Base-by-base conservation (phyloP, 306 rosid genomes). In the Vigna trinervia region DNA sequence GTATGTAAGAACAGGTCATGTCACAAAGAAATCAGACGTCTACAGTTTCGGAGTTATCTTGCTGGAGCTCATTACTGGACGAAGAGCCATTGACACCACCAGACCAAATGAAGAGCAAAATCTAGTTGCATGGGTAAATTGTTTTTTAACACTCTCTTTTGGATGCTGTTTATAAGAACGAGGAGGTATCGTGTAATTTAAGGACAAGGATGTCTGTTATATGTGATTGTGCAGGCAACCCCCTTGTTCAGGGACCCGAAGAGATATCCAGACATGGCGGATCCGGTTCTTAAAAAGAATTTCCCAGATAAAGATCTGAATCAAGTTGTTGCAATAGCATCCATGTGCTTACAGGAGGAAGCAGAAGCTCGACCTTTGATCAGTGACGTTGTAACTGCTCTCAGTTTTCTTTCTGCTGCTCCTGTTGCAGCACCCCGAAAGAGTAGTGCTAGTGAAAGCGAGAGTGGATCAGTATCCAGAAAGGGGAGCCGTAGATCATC, bases 301-400 rank as follows among this genome's bases (percentile, higher is more conserved):
- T 92, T 90, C 78, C 96, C 93, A 14, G 97, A 88, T 73, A 95
- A 90, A 67, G 98, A 95, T 80, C 84, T 95, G 53, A 90, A 95
- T 58, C 98, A 95, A 82, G 92, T 88, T 0, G 98, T 95, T 32
- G 98, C 97, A 51, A 82, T 92, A 14, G 91, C 96, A 20, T 86
- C 98, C 34, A 95, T 95, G 98, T 95, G 97, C 78, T 80, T 95
- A 67, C 98, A 92, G 65, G 97, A 95, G 66, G 97, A 95, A 76
- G 72, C 92, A 71, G 82, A 81, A 43, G 98, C 89, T 2, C 93
- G 98, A 58, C 98, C 98, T 48, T 84, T 89, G 43, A 92, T 95
- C 71, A 85, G 88, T 22, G 98, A 95, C 26, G 96, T 88, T 54
- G 92, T 92, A 34, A 78, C 85, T 1, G 82, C 98, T 69, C 79